phyloP scores from a whole-genome alignment of 768 basidiomycete species.

The Termitomyces sp. region DNA sequence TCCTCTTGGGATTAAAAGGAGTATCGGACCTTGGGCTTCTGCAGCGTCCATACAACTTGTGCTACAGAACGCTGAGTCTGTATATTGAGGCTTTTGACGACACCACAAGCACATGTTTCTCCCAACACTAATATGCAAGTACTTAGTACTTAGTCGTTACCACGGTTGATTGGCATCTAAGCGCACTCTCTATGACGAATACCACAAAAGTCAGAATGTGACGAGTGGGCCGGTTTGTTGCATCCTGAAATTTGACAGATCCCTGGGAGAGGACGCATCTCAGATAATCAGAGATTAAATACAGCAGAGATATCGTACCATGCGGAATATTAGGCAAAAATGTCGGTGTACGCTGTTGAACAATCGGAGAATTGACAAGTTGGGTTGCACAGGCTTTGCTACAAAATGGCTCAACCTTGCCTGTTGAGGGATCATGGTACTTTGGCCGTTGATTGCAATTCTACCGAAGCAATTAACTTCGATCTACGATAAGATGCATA shows the following conservation, averaged over 20 bases:
- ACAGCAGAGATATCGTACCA: not conserved
- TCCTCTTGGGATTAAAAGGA: constrained; percentile 53
- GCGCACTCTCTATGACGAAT: not conserved
- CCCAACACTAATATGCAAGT: constrained; percentile 26
- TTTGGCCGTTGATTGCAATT: constrained; percentile 58
- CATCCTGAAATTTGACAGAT: not conserved
- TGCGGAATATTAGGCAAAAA: not conserved
- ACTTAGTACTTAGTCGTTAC: not conserved
- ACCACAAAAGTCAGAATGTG: not conserved
- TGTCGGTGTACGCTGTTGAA: not conserved
- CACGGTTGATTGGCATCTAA: too few relatives aligned
- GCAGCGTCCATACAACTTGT: constrained; percentile 49
- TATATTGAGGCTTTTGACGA: constrained; percentile 45
- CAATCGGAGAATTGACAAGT: not conserved
- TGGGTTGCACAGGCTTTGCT: constrained; percentile 50
- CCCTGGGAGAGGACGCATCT: not conserved
- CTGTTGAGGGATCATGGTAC: constrained; percentile 44
- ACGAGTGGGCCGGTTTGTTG: not conserved
- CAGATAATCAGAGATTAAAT: not conserved
- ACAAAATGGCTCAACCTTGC: constrained; percentile 43
- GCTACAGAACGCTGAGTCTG: constrained; percentile 58
- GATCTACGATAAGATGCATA: not conserved
- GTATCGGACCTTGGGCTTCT: constrained; percentile 46
- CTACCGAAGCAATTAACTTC: constrained; percentile 21
- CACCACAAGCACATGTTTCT: constrained; percentile 58